Evolutionary conservation across 306 rosid genomes (phyloP).

Genomic region (Prunus mongolica): DNA sequence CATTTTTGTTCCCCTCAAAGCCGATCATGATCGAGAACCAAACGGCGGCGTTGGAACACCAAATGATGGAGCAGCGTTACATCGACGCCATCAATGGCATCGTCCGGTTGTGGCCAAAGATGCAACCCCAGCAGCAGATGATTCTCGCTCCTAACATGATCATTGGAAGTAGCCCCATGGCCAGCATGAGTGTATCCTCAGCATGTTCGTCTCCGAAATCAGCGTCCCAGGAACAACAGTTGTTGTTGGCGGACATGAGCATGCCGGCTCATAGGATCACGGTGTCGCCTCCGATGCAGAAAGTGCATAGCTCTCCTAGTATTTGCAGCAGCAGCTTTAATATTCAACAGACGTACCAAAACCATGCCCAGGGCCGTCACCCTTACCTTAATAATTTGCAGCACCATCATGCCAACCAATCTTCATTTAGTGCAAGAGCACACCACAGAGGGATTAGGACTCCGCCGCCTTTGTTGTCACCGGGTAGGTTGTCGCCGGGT

Average conservation of each 20-base stretch:
- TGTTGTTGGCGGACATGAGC: neutral
- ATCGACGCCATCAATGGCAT: constrained; percentile 74
- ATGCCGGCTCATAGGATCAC: neutral
- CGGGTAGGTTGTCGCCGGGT: neutral
- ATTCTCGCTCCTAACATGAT: neutral
- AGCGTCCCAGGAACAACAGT: constrained; percentile 53
- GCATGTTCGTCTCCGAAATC: constrained; percentile 67
- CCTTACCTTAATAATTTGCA: neutral
- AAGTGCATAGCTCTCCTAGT: constrained; percentile 16
- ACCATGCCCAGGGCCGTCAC: neutral
- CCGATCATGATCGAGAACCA: constrained; percentile 35
- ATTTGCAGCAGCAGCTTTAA: neutral
- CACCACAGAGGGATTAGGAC: neutral
- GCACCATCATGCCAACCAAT: neutral
- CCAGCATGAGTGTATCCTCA: constrained; percentile 29
- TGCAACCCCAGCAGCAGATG: neutral
- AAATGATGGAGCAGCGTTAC: constrained; percentile 55
- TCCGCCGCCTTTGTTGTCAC: neutral
- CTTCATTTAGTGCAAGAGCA: neutral
- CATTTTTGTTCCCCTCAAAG: constrained; percentile 56
- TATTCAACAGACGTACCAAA: neutral
- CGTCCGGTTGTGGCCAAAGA: constrained; percentile 15
- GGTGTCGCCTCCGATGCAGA: neutral
- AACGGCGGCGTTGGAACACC: constrained; percentile 29
- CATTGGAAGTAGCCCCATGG: constrained; percentile 5